These are phyloP conservation scores for Suhomyces faveliae DNA, from an alignment of 805 yeast species.

Conservation along the genomic window DNA sequence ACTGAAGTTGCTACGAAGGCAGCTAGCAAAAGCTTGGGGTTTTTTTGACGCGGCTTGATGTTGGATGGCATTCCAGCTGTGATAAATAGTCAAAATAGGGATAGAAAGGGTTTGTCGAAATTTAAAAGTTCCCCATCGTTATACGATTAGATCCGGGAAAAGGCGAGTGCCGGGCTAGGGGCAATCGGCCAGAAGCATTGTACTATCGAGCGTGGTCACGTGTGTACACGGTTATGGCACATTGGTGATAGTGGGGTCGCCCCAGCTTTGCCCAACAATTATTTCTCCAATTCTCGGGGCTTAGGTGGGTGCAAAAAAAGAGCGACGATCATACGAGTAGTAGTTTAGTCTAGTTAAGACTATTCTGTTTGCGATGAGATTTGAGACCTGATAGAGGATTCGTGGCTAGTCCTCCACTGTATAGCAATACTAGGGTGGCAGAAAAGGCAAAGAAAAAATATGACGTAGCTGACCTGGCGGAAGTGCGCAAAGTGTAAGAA, in stretches of 20 bases:
- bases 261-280: not conserved
- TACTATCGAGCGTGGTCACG: not conserved
- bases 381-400: too few relatives aligned
- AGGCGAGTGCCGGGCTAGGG: not conserved
- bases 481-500: too few relatives aligned
- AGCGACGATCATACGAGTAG: too few relatives aligned
- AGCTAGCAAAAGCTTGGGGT: slow-evolving; percentile 29
- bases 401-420: too few relatives aligned
- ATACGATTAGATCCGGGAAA: not conserved
- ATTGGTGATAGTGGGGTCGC: not conserved
- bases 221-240: not conserved
- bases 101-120: not conserved
- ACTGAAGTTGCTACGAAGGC: slow-evolving; percentile 38
- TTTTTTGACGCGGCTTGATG: slow-evolving; percentile 7
- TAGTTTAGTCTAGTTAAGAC: too few relatives aligned
- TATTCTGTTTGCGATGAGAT: not conserved
- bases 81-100: not conserved
- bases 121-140: not conserved
- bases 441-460: too few relatives aligned
- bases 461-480: too few relatives aligned
- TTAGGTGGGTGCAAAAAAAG: slow-evolving; percentile 1
- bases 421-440: too few relatives aligned
- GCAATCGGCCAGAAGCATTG: not conserved
- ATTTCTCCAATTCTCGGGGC: not conserved
- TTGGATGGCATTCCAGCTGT: slow-evolving; percentile 2